These are phyloP conservation scores for Termitomyces sp. DNA, from an alignment of 768 basidiomycete species.

Conservation along the genomic window DNA sequence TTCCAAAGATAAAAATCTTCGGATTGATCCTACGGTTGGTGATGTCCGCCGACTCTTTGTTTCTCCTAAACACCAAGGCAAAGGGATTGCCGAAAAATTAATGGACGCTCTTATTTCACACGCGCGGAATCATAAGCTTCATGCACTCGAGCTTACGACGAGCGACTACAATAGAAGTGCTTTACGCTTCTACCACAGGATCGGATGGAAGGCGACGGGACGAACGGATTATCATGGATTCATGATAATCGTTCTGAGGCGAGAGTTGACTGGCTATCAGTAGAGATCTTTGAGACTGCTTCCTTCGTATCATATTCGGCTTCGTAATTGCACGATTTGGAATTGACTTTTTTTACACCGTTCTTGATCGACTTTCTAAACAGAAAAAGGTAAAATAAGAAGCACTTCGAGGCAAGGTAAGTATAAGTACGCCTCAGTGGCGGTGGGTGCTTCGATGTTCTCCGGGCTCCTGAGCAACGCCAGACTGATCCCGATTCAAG, in stretches of 20 bases:
- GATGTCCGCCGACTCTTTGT: conserved; percentile 13
- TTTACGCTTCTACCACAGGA: conserved; percentile 8
- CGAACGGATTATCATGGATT: conserved; percentile 8
- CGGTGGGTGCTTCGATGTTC: too few species aligned
- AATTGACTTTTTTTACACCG: background rate
- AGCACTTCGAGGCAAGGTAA: too few species aligned
- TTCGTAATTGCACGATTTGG: background rate
- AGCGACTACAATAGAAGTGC: conserved; percentile 14
- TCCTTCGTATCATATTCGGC: background rate
- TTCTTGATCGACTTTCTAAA: background rate
- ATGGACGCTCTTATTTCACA: conserved; percentile 12
- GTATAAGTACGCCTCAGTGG: too few species aligned
- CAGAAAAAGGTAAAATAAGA: too few species aligned
- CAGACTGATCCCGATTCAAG: too few species aligned
- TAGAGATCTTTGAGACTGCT: background rate
- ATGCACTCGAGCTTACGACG: conserved; percentile 12
- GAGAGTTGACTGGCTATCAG: background rate
- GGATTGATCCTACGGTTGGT: conserved; percentile 5
- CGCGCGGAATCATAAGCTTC: conserved; percentile 6
- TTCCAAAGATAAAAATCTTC: background rate
- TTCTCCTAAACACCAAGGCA: conserved; percentile 6
- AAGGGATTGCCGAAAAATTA: conserved; percentile 11
- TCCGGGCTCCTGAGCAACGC: too few species aligned
- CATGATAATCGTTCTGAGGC: conserved; percentile 3
- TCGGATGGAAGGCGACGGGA: conserved; percentile 8